These are phyloP conservation scores for Ailanthus altissimus DNA, from an alignment of 345 rosid genomes.

Conservation along the genomic window DNA sequence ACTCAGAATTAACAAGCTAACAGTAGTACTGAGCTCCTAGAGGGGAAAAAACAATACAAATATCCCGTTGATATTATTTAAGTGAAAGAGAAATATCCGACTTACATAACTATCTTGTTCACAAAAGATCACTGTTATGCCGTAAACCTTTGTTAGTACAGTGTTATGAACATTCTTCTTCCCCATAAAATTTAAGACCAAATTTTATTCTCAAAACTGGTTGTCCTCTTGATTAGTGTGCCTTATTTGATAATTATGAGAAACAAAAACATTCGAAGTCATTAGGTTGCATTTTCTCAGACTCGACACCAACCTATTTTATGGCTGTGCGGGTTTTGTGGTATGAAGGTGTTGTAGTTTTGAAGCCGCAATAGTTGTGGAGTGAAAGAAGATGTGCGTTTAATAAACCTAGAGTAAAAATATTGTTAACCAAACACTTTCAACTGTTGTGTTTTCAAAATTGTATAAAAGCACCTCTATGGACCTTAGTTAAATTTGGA, in stretches of 20 bases:
- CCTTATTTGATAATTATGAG: background rate
- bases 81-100: background rate
- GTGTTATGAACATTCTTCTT: background rate
- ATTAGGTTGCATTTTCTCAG: background rate
- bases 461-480: too few relatives aligned
- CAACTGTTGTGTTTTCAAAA: too few relatives aligned
- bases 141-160: background rate
- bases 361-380: too few relatives aligned
- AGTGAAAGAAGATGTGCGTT: too few relatives aligned
- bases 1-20: background rate
- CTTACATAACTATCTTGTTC: background rate
- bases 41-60: background rate
- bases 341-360: too few relatives aligned
- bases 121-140: background rate
- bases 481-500: too few relatives aligned
- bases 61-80: background rate
- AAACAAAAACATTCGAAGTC: background rate
- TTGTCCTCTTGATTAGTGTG: background rate
- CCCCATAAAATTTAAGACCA: background rate
- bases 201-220: background rate
- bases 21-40: background rate
- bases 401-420: too few relatives aligned
- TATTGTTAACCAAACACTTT: too few relatives aligned
- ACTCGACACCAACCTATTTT: background rate
- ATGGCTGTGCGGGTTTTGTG: too few relatives aligned